Conservation (phyloP, 2,329 filamentous ascomycete genomes). For the Xylariaceae sp. region DNA sequence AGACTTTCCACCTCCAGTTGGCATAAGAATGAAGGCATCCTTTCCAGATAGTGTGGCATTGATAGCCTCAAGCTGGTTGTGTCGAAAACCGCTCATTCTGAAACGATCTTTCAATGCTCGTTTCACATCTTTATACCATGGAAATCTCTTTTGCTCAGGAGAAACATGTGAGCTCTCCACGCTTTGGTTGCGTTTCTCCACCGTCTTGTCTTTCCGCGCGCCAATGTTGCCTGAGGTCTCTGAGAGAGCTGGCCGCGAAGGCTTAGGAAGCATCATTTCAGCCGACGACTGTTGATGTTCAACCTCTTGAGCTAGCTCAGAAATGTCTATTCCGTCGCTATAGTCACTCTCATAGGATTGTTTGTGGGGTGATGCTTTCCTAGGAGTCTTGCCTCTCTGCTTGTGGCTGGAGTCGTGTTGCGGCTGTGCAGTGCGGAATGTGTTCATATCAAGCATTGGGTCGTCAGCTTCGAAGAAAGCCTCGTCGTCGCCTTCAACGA, state of each 20-base stretch:
- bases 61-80: constrained; percentile 92
- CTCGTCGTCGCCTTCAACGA: constrained; percentile 36
- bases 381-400: constrained; percentile 22
- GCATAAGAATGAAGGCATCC: constrained; percentile 95
- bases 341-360: constrained; percentile 41
- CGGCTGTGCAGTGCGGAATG: constrained; percentile 8
- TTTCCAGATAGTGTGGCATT: constrained; percentile 86
- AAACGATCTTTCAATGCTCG: constrained; percentile 79
- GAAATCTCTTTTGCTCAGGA: constrained; percentile 58
- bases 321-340: constrained; percentile 51
- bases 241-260: constrained; percentile 39
- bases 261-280: constrained; percentile 20
- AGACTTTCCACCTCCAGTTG: constrained; percentile 94
- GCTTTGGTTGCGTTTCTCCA: constrained; percentile 33
- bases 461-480: constrained; percentile 28
- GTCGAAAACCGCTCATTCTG: constrained; percentile 79
- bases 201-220: constrained; percentile 32
- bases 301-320: constrained; percentile 50
- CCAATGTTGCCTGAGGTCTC: constrained; percentile 49
- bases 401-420: constrained; percentile 10
- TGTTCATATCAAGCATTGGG: constrained; percentile 10
- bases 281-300: constrained; percentile 42
- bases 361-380: constrained; percentile 17
- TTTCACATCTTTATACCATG: constrained; percentile 86
- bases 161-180: constrained; percentile 39